A percentile compares a stretch with the other conserved stretches of the same genome.
Conservation (phyloP, 2,329 filamentous ascomycete genomes). For the Claviceps fusiformis region DNA sequence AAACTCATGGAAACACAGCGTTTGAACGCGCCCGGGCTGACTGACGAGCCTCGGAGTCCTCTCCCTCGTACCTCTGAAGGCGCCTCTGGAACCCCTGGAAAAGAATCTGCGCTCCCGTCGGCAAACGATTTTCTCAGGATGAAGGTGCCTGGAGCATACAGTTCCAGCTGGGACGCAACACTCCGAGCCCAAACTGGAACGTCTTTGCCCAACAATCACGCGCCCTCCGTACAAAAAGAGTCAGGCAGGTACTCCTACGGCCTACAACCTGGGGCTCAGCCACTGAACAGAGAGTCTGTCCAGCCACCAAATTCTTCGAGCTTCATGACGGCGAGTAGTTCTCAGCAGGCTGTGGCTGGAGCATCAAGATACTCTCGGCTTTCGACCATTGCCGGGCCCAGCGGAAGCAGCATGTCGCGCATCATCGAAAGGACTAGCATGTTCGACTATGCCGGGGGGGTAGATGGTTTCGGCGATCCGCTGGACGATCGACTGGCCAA, state of each 20-base stretch:
- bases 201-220: not conserved
- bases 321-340: not conserved
- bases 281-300: not conserved
- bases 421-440: slow-evolving; percentile 25
- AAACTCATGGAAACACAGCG: slow-evolving; percentile 18
- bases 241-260: not conserved
- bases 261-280: not conserved
- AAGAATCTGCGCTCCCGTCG: not conserved
- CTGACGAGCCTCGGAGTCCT: not conserved
- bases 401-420: slow-evolving; percentile 13
- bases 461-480: slow-evolving; percentile 23
- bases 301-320: not conserved
- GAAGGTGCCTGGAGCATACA: slow-evolving; percentile 11
- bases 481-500: slow-evolving; percentile 20
- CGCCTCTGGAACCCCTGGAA: not conserved
- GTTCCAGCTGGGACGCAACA: slow-evolving; percentile 3
- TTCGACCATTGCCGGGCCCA: not conserved
- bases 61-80: not conserved
- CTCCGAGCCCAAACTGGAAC: not conserved
- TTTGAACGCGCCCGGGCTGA: slow-evolving; percentile 4
- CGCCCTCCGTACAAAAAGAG: not conserved
- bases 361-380: not conserved
- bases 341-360: not conserved
- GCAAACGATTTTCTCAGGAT: not conserved
- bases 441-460: slow-evolving; percentile 22